phyloP scores from a whole-genome alignment of 306 rosid species.

The Astragalus glycyphyllos region DNA sequence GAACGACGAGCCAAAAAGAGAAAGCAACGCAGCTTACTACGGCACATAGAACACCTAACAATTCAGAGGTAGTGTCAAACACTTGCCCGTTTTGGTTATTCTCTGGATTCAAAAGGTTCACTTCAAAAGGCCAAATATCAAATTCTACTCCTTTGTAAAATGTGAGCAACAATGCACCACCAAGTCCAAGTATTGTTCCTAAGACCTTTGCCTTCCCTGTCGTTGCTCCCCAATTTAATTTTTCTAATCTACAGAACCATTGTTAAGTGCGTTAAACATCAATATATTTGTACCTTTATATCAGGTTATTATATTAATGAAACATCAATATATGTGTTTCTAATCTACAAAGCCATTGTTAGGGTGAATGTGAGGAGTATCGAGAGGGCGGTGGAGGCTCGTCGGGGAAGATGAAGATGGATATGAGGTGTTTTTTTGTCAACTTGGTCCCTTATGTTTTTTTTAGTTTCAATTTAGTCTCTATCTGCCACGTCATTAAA shows the following conservation, averaged over 20 bases:
- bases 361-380: too few species aligned
- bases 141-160: constrained; percentile 58
- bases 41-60: constrained; percentile 32
- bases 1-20: constrained; percentile 41
- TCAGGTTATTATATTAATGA: too few species aligned
- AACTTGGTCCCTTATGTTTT: too few species aligned
- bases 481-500: too few species aligned
- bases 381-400: too few species aligned
- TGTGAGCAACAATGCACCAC: constrained; percentile 67
- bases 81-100: not conserved
- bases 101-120: constrained; percentile 51
- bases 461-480: too few species aligned
- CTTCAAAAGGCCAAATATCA: constrained; percentile 53
- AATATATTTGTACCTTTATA: too few species aligned
- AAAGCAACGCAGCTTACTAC: constrained; percentile 30
- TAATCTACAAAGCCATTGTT: too few species aligned
- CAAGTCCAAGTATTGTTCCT: constrained; percentile 65
- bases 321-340: too few species aligned
- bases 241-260: constrained; percentile 25
- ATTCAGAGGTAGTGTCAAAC: not conserved
- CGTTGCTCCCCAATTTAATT: constrained; percentile 45
- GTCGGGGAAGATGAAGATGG: too few species aligned
- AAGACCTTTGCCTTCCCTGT: constrained; percentile 60
- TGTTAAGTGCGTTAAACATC: too few species aligned
- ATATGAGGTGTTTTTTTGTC: too few species aligned